phyloP scores from a whole-genome alignment of 805 yeast genomes.

The Candida broadrunensis region DNA sequence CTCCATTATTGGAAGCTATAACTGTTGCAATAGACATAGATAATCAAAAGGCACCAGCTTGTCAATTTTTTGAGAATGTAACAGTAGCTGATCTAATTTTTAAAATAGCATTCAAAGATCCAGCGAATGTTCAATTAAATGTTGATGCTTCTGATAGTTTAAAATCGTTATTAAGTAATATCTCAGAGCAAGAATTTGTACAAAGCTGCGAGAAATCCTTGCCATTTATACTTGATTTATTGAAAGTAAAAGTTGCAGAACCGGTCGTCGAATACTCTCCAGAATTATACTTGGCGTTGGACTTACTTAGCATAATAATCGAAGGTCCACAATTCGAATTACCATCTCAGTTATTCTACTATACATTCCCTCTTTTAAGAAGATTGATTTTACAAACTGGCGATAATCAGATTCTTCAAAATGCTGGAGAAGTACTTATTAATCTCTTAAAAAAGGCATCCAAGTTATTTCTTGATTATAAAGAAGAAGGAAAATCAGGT shows the following conservation, averaged over 20 bases:
- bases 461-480: conserved; percentile 26
- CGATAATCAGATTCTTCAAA: conserved; percentile 79
- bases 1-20: conserved; percentile 69
- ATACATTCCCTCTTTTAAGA: conserved; percentile 42
- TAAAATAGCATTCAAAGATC: conserved; percentile 64
- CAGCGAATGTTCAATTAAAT: conserved; percentile 68
- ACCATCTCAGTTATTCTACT: conserved; percentile 39
- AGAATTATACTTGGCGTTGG: conserved; percentile 55
- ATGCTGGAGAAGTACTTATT: conserved; percentile 72
- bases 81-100: conserved; percentile 58
- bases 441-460: conserved; percentile 49
- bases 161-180: conserved; percentile 50
- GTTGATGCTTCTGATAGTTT: conserved; percentile 70
- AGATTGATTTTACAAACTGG: conserved; percentile 41
- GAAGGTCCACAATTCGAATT: conserved; percentile 35
- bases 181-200: conserved; percentile 44
- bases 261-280: conserved; percentile 51
- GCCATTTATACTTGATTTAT: conserved; percentile 44
- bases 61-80: conserved; percentile 8
- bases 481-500: conserved; percentile 41
- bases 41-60: conserved; percentile 20
- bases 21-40: conserved; percentile 49
- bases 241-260: conserved; percentile 21
- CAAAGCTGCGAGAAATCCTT: conserved; percentile 49
- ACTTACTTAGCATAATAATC: conserved; percentile 51